Conservation (phyloP, 2,329 filamentous ascomycete species). For the Fusarium redolens region DNA sequence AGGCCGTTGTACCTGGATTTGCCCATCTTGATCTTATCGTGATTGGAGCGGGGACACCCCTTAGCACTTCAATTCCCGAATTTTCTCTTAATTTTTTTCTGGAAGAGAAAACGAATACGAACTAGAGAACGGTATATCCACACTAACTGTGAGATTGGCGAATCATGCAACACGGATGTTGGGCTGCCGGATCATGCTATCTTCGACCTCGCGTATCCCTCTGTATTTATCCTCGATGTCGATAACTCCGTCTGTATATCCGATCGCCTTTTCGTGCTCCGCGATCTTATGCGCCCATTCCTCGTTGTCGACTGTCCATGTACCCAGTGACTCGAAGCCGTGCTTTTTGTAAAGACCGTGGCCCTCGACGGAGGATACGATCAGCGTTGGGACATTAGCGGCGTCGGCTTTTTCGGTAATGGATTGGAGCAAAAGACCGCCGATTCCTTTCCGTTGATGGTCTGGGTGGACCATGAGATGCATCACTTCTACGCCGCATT, state of each 20-base stretch:
- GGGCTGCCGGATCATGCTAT: constrained; percentile 41
- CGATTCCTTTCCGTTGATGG: constrained; percentile 40
- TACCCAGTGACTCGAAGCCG: constrained; percentile 31
- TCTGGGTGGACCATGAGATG: constrained; percentile 42
- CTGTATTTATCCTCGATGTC: constrained; percentile 14
- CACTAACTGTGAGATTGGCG: background rate
- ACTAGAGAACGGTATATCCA: constrained; percentile 30
- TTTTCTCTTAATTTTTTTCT: constrained; percentile 8
- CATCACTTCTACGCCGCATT: constrained; percentile 24
- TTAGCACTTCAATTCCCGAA: constrained; percentile 9
- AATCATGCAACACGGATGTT: constrained; percentile 26
- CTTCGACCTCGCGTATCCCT: constrained; percentile 35
- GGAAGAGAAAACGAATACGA: constrained; percentile 37
- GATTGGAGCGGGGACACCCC: constrained; percentile 32
- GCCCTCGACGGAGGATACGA: constrained; percentile 36
- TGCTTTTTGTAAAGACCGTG: constrained; percentile 28
- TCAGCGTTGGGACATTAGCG: constrained; percentile 5
- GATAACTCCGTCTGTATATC: constrained; percentile 20
- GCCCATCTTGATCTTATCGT: constrained; percentile 41
- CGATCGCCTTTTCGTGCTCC: constrained; percentile 12
- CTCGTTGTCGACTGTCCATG: constrained; percentile 35
- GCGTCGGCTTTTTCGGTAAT: constrained; percentile 34
- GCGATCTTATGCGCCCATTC: constrained; percentile 35
- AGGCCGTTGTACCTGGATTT: constrained; percentile 36
- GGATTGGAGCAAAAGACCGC: constrained; percentile 18